A percentile compares a stretch with the other conserved stretches of the same genome.
phyloP scores from a whole-genome alignment of 495 filamentous ascomycete species.

The Penicillium crystallinum region DNA sequence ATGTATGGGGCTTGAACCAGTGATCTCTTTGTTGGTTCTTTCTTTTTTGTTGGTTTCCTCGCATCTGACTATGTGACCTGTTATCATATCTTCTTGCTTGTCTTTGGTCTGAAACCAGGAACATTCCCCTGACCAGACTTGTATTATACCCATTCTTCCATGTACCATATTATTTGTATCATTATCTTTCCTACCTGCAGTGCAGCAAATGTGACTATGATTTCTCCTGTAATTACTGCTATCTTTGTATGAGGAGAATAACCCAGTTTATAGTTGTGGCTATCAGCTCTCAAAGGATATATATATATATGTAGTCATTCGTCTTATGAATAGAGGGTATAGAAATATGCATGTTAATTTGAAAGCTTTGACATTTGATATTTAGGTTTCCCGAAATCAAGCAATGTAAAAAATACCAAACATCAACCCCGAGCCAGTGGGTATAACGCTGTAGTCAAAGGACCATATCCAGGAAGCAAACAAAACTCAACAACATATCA shows the following conservation, averaged over 20 bases:
- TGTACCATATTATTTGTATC: conserved; percentile 7
- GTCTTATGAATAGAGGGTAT: no score
- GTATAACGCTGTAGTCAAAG: neutral
- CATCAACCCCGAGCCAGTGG: neutral
- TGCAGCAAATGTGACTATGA: neutral
- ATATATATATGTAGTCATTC: no score
- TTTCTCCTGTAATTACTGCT: no score
- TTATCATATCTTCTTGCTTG: neutral
- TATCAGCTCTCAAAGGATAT: no score
- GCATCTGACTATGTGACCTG: conserved; percentile 9
- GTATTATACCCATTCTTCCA: conserved; percentile 14
- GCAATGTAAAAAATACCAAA: neutral
- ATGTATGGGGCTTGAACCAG: conserved; percentile 24
- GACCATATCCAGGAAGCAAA: neutral
- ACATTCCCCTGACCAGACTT: neutral
- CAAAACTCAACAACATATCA: neutral
- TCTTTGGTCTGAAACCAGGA: neutral
- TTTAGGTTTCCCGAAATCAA: no score
- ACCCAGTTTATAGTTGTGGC: no score
- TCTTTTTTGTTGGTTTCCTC: neutral
- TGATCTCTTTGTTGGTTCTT: neutral
- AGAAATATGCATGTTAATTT: no score
- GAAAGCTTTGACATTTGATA: no score
- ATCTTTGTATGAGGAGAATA: no score
- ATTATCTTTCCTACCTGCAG: conserved; percentile 3